These are phyloP conservation scores for Debaryomyces nepalensis DNA, from an alignment of 1,139 yeast genomes.

Conservation along the genomic window DNA sequence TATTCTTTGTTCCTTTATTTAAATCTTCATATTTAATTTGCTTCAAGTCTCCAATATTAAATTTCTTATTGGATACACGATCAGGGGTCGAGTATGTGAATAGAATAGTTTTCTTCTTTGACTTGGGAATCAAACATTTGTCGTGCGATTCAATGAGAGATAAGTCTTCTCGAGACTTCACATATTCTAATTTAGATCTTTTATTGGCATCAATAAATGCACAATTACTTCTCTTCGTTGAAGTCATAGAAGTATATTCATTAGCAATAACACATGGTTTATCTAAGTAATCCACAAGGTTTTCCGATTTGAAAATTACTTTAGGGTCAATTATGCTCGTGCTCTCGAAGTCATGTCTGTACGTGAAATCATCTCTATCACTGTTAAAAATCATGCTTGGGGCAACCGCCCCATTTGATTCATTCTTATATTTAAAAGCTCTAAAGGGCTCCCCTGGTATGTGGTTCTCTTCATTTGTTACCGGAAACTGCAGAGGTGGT, in stretches of 20 bases:
- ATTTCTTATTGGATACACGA: neutral
- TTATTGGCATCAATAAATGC: neutral
- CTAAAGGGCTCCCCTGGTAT: constrained; percentile 1
- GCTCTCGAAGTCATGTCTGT: neutral
- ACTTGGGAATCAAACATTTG: neutral
- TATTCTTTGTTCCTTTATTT: constrained; percentile 1
- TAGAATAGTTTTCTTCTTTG: neutral
- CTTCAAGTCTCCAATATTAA: neutral
- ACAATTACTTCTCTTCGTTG: neutral
- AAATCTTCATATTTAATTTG: neutral
- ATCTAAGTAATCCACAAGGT: neutral
- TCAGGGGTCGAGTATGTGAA: constrained; percentile 1
- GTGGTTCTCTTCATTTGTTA: neutral
- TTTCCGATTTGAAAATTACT: constrained; percentile 5
- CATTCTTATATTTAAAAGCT: neutral
- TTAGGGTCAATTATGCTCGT: constrained; percentile 9
- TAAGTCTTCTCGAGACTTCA: neutral
- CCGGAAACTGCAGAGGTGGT: neutral
- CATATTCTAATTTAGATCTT: neutral
- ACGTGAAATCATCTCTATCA: neutral
- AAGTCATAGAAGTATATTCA: neutral
- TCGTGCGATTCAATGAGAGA: neutral
- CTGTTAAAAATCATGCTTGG: neutral
- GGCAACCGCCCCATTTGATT: neutral
- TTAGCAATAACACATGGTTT: neutral